phyloP scores from a whole-genome alignment of 306 rosid genomes.

The Castanea crenata region DNA sequence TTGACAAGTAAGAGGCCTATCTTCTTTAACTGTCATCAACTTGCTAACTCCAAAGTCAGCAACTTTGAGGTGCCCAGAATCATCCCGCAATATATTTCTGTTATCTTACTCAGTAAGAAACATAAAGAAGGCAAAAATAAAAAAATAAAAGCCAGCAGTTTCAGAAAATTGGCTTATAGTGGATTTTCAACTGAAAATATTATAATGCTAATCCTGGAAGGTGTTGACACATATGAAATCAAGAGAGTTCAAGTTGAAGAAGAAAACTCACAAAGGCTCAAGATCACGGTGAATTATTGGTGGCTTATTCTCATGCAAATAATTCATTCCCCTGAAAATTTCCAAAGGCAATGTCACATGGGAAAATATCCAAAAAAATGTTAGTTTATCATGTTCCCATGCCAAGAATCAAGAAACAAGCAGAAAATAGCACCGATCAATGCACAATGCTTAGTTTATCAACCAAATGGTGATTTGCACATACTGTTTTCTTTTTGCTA shows the following conservation, averaged over 20 bases:
- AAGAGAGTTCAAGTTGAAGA: neutral
- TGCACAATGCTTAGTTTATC: no score
- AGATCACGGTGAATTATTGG: constrained; percentile 98
- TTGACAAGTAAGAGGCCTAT: constrained; percentile 78
- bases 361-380: neutral
- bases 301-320: constrained; percentile 94
- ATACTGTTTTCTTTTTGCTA: neutral
- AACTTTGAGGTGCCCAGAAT: constrained; percentile 89
- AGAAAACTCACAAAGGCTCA: constrained; percentile 84
- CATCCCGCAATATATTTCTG: constrained; percentile 99
- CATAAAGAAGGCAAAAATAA: neutral
- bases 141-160: constrained; percentile 3
- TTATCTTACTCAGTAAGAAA: constrained; percentile 46
- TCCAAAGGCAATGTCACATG: constrained; percentile 10
- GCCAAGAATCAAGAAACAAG: constrained; percentile 16
- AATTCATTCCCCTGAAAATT: constrained; percentile 84
- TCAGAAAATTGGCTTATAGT: constrained; percentile 33
- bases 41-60: constrained; percentile 98
- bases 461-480: neutral
- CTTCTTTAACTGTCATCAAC: constrained; percentile 90
- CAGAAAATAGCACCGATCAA: neutral
- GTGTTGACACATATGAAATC: neutral
- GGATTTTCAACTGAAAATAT: neutral
- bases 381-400: constrained; percentile 1
- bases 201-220: neutral